A percentile compares a stretch with the other conserved stretches of the same genome.
Conservation (phyloP, 2,329 filamentous ascomycete species). For the Hawksworthiomyces lignivorus region DNA sequence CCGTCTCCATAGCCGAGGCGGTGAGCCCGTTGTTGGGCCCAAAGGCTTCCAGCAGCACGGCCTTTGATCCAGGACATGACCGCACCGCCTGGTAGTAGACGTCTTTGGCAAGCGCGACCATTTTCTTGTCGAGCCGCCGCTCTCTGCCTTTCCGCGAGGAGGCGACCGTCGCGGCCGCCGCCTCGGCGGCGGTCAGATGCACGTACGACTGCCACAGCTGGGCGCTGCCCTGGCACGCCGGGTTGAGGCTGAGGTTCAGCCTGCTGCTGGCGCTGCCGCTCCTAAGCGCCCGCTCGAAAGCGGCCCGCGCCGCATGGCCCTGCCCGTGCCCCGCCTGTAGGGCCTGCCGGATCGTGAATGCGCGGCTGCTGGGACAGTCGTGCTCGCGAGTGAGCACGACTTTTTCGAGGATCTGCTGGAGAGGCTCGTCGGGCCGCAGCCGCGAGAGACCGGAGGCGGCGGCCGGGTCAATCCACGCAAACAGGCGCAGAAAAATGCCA, state of each 20-base stretch:
- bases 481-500: slow-evolving; percentile 64
- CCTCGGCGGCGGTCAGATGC: slow-evolving; percentile 26
- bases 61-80: slow-evolving; percentile 43
- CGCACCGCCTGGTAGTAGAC: slow-evolving; percentile 40
- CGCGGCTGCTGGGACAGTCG: slow-evolving; percentile 35
- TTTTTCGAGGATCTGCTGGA: slow-evolving; percentile 56
- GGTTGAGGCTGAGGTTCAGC: slow-evolving; percentile 1
- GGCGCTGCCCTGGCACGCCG: slow-evolving; percentile 24
- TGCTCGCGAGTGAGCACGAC: slow-evolving; percentile 34
- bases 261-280: slow-evolving; percentile 28
- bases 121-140: slow-evolving; percentile 7
- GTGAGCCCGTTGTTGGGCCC: not conserved
- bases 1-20: slow-evolving; percentile 27
- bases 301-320: slow-evolving; percentile 41
- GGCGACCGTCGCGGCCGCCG: slow-evolving; percentile 21
- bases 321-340: slow-evolving; percentile 37
- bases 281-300: slow-evolving; percentile 44
- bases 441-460: slow-evolving; percentile 12
- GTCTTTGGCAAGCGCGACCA: slow-evolving; percentile 29
- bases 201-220: slow-evolving; percentile 45
- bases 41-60: slow-evolving; percentile 45
- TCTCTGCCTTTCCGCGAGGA: slow-evolving; percentile 19
- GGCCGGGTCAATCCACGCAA: slow-evolving; percentile 61
- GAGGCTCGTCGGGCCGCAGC: slow-evolving; percentile 65
- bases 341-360: slow-evolving; percentile 47